Percentiles rank a stretch among this genome's conserved stretches.
Conservation (phyloP, 768 basidiomycete genomes). For the Leccinellum luteum region DNA sequence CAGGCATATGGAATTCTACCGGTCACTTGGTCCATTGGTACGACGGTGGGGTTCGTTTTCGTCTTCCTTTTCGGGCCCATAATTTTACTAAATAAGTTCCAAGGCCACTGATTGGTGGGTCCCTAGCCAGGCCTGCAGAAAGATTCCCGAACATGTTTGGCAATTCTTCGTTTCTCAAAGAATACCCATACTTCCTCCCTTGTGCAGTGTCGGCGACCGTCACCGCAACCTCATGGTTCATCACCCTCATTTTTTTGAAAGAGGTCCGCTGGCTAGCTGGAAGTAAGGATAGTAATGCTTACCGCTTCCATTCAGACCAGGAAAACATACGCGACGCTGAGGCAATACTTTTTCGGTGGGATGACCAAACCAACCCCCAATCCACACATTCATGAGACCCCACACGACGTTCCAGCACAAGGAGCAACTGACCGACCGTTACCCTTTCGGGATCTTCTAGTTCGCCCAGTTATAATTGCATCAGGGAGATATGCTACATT, state of each 20-base stretch:
- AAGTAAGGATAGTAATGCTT: not conserved
- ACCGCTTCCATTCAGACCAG: slow-evolving; percentile 12
- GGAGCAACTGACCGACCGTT: slow-evolving; percentile 27
- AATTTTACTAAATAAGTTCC: slow-evolving; percentile 1
- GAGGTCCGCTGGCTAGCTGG: slow-evolving; percentile 39
- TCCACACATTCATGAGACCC: not conserved
- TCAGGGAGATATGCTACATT: slow-evolving; percentile 59
- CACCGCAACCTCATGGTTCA: slow-evolving; percentile 47
- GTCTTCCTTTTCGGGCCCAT: not conserved
- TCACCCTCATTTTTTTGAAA: slow-evolving; percentile 50
- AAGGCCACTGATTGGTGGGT: slow-evolving; percentile 69
- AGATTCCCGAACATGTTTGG: slow-evolving; percentile 64
- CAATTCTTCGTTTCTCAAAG: slow-evolving; percentile 49
- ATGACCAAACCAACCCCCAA: not conserved
- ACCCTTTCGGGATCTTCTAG: slow-evolving; percentile 48
- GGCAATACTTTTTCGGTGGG: slow-evolving; percentile 18
- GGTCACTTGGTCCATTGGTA: slow-evolving; percentile 41
- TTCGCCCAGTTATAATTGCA: slow-evolving; percentile 54
- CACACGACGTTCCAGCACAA: not conserved
- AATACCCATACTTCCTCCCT: slow-evolving; percentile 73
- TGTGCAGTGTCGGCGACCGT: slow-evolving; percentile 63
- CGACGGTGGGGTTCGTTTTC: slow-evolving; percentile 39
- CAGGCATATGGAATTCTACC: slow-evolving; percentile 61
- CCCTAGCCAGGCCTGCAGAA: slow-evolving; percentile 60
- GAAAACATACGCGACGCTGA: slow-evolving; percentile 10